Conservation (phyloP, 2,329 filamentous ascomycete genomes). For the Byssochlamys sp. region DNA sequence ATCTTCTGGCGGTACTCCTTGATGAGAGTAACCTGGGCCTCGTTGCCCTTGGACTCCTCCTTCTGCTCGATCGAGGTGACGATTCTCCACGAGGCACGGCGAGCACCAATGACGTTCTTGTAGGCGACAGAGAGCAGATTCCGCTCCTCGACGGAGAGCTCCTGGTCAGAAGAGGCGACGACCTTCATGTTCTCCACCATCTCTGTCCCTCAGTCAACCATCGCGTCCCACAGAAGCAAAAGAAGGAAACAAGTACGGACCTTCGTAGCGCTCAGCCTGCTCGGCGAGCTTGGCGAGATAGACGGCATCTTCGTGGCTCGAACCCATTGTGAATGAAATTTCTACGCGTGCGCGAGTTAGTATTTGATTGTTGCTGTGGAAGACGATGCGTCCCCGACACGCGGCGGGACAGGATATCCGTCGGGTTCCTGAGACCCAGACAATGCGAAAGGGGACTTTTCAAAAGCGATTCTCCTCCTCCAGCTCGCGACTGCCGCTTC, state of each 20-base stretch:
- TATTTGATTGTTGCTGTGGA: constrained; percentile 3
- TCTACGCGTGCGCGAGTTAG: constrained; percentile 15
- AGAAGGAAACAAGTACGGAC: constrained; percentile 45
- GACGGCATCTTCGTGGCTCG: constrained; percentile 86
- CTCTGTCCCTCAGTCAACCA: constrained; percentile 48
- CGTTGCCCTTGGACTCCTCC: constrained; percentile 96
- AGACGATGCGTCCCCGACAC: constrained; percentile 1
- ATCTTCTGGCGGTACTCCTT: constrained; percentile 98
- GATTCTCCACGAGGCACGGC: constrained; percentile 97
- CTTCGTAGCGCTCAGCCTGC: constrained; percentile 99
- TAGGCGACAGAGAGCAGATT: constrained; percentile 98
- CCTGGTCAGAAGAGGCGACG: constrained; percentile 76
- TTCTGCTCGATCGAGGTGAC: constrained; percentile 99
- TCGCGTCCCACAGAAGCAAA: background rate
- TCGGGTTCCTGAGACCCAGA: too few relatives aligned
- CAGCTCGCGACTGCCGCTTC: background rate
- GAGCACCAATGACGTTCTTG: constrained; percentile 98
- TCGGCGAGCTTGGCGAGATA: constrained; percentile 99
- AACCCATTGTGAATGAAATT: constrained; percentile 65
- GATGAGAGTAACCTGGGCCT: constrained; percentile 89
- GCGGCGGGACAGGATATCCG: background rate
- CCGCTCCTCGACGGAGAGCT: constrained; percentile 74
- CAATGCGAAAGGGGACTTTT: background rate
- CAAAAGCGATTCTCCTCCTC: background rate
- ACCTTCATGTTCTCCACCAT: constrained; percentile 99